Conservation (phyloP, 768 basidiomycete genomes). For the Lactarius tabidus region DNA sequence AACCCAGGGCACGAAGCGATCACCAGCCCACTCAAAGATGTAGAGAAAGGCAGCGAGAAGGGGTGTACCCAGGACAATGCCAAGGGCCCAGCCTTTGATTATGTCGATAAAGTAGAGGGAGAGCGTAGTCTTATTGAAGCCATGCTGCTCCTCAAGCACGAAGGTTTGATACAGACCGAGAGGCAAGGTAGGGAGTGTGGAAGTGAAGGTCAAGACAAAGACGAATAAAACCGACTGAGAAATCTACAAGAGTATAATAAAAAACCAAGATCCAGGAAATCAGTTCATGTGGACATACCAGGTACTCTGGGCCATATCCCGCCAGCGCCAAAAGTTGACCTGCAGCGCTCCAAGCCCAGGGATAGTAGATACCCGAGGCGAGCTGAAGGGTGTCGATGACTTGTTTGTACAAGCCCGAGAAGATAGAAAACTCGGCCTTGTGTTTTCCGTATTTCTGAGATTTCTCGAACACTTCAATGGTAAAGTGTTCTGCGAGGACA, state of each 20-base stretch:
- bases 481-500: constrained; percentile 65
- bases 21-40: constrained; percentile 91
- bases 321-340: constrained; percentile 46
- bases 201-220: constrained; percentile 59
- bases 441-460: constrained; percentile 89
- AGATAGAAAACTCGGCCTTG: constrained; percentile 79
- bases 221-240: constrained; percentile 78
- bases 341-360: constrained; percentile 74
- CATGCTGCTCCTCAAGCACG: constrained; percentile 90
- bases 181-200: constrained; percentile 68
- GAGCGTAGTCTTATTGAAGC: constrained; percentile 93
- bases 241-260: constrained; percentile 51
- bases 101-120: constrained; percentile 72
- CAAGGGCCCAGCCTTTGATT: constrained; percentile 73
- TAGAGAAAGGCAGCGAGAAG: constrained; percentile 84
- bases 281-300: constrained; percentile 44
- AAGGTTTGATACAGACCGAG: constrained; percentile 85
- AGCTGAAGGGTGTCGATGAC: constrained; percentile 64
- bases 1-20: constrained; percentile 87
- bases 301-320: constrained; percentile 68
- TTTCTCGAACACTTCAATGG: constrained; percentile 70
- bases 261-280: background rate
- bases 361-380: constrained; percentile 66
- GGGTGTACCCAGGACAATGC: constrained; percentile 71
- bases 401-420: constrained; percentile 74